Percentiles rank a stretch among this genome's conserved stretches.
Conservation (phyloP, 352 stramenopile genomes). For the Phytopythium delawarense region DNA sequence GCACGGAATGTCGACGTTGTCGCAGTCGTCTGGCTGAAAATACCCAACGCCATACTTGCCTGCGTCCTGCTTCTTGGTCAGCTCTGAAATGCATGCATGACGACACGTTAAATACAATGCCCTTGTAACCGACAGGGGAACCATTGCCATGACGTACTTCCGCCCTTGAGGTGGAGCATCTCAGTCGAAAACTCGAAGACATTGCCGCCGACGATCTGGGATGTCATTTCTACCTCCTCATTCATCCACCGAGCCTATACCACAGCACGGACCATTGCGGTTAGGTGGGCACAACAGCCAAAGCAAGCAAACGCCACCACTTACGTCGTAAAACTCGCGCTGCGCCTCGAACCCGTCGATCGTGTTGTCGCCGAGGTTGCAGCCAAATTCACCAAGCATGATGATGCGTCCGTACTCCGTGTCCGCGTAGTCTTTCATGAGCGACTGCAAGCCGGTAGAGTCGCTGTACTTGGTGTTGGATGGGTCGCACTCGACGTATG, state of each 20-base stretch:
- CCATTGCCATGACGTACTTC: conserved; percentile 10
- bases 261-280: background rate
- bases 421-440: conserved; percentile 54
- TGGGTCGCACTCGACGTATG: conserved; percentile 57
- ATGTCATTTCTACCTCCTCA: conserved; percentile 67
- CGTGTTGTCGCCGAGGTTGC: conserved; percentile 56
- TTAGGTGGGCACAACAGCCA: background rate
- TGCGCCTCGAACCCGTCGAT: conserved; percentile 59
- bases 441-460: conserved; percentile 39
- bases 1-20: conserved; percentile 48
- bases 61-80: conserved; percentile 36
- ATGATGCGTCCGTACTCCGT: conserved; percentile 45
- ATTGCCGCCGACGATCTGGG: conserved; percentile 67
- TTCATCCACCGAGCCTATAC: conserved; percentile 82
- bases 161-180: conserved; percentile 48
- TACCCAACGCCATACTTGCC: conserved; percentile 75
- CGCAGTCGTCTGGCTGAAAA: conserved; percentile 61
- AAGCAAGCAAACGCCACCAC: background rate
- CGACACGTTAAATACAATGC: background rate
- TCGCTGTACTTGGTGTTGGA: conserved; percentile 32
- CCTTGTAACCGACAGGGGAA: background rate
- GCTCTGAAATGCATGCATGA: conserved; percentile 10
- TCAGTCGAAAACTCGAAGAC: conserved; percentile 81
- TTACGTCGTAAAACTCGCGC: conserved; percentile 55
- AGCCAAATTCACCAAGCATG: conserved; percentile 72